Evolutionary conservation across 1,284 basidiomycete species (phyloP), one percentile per base, ranked within the genome.

Genomic region (Golubevia sp.): DNA sequence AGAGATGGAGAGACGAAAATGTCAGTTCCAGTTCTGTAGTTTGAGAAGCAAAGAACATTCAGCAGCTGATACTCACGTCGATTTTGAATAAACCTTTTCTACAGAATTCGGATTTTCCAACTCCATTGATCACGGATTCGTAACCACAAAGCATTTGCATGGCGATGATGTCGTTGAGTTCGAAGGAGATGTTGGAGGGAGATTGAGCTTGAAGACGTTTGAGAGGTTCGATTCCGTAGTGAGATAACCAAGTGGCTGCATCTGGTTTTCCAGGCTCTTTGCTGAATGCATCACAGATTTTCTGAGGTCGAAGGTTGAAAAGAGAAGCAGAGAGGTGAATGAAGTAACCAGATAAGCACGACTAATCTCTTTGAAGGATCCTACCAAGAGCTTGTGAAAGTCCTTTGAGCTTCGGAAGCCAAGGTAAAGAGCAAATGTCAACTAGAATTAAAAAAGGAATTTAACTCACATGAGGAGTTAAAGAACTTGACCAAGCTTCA

Each of bases 141-240:
- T 86, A 86, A 0, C 85, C 85, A 71, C 84, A 68, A 49, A 84
- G 73, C 84, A 85, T 85, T 55, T 78, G 72, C 80, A 85, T 84
- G 21, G 77, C 84, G 27, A 85, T 75, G 27, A 86, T 73, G 63
- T 86, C 85, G 38, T 77, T 65, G 23, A 85, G 62, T 25, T 74
- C 63, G n/a, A 73, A 72, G 7, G 71, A 67, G 44, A 84, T 61
- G 1, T 74, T 63, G 0, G 76, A 77, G n/a, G 34, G 15, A 1
- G 63, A 62, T 44, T 73, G 49, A 0, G 56, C 49, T 6, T 63
- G 56, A 4, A 86, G 54, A 51, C 85, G 64, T 3, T 74, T 75
- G 34, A 83, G 68, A 15, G 84, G 70, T 8, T 65, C 57, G 13
- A 70, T 75, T 0, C 83, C 85, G 57, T 80, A 85, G 6, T 72